Percentiles rank a stretch among this genome's conserved stretches.
These are phyloP conservation scores for Ceratocystis huliohia DNA, from an alignment of 2,329 filamentous ascomycete species.

Conservation along the genomic window DNA sequence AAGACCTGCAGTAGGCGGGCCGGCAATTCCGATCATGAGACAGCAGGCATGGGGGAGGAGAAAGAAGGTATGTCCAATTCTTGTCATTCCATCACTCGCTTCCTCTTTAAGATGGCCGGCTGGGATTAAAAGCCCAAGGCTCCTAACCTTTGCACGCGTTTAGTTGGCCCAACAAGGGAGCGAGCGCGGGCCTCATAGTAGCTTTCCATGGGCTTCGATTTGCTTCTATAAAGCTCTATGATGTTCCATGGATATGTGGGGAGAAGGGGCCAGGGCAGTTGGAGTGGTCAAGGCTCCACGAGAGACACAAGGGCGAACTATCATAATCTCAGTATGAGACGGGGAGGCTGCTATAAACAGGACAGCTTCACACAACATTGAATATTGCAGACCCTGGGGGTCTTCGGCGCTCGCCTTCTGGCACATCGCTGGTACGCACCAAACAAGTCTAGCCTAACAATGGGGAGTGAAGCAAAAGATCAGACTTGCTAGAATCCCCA, in stretches of 20 bases:
- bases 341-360: too few species aligned
- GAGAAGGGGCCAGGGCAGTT: not conserved
- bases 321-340: too few species aligned
- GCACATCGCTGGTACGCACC: not conserved
- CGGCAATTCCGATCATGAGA: not conserved
- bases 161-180: not conserved
- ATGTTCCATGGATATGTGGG: not conserved
- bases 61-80: not conserved
- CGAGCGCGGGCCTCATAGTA: not conserved
- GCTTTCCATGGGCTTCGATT: not conserved
- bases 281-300: not conserved
- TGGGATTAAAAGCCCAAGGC: not conserved
- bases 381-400: not conserved
- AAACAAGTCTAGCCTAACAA: not conserved
- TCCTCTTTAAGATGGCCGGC: not conserved
- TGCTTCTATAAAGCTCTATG: conserved; percentile 8
- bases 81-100: not conserved
- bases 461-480: not conserved
- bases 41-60: not conserved
- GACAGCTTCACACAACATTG: not conserved
- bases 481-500: not conserved
- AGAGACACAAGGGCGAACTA: not conserved
- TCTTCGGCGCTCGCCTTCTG: conserved; percentile 3
- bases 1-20: not conserved
- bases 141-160: too few species aligned